Evolutionary conservation across 768 basidiomycete species (phyloP).

Genomic region (Amanita pseudoporphyria): DNA sequence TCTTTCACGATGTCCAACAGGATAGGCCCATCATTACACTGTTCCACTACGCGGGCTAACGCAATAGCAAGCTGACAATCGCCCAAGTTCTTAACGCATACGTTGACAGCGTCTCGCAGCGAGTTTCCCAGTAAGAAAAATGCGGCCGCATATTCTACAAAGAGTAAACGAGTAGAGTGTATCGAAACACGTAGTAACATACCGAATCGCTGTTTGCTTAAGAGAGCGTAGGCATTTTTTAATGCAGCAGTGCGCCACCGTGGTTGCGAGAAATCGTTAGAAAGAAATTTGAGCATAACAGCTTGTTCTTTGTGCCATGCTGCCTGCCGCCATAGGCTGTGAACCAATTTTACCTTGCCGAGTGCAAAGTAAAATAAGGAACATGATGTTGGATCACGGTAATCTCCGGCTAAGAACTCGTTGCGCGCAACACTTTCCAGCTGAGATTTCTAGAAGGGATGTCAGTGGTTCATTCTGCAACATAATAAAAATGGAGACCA

Average conservation of each 20-base stretch:
- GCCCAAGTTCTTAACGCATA: constrained; percentile 77
- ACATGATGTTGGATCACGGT: constrained; percentile 81
- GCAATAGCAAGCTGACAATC: constrained; percentile 91
- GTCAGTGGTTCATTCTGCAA: not conserved
- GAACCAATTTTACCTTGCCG: constrained; percentile 85
- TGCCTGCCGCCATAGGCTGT: constrained; percentile 93
- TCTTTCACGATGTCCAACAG: constrained; percentile 60
- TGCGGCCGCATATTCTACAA: constrained; percentile 90
- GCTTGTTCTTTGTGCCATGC: constrained; percentile 87
- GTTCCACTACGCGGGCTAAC: constrained; percentile 77
- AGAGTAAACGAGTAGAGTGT: not conserved
- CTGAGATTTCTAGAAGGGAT: constrained; percentile 50
- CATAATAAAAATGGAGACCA: constrained; percentile 38
- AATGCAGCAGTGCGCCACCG: constrained; percentile 90
- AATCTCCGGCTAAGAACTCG: constrained; percentile 82
- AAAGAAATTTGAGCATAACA: constrained; percentile 84
- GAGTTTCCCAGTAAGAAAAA: constrained; percentile 92
- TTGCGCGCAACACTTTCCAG: constrained; percentile 87
- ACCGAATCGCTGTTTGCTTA: constrained; percentile 92
- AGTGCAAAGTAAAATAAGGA: constrained; percentile 93
- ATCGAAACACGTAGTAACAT: constrained; percentile 17
- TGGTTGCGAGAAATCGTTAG: constrained; percentile 77
- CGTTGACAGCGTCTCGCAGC: constrained; percentile 84
- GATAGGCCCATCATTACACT: constrained; percentile 72
- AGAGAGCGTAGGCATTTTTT: constrained; percentile 91